Evolutionary conservation across 768 basidiomycete genomes (phyloP).

Genomic region (Leucosporidium yakuticum): DNA sequence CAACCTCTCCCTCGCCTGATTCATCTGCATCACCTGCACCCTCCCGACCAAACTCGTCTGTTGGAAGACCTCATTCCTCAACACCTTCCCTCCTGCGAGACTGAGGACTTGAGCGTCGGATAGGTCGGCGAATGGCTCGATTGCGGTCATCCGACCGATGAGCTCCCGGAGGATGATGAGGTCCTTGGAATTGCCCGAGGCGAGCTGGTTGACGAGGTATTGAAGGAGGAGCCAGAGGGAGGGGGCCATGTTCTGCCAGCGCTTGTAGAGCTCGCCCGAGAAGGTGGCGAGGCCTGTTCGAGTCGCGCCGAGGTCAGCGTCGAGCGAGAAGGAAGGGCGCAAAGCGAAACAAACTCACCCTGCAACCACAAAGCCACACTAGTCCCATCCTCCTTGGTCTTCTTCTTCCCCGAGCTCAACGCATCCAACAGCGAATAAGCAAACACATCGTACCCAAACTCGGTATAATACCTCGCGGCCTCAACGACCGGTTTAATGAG

Average conservation of each 20-base stretch:
- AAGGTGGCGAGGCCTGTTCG: constrained; percentile 78
- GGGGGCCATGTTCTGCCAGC: constrained; percentile 69
- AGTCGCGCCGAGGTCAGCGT: not conserved
- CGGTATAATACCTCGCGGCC: constrained; percentile 77
- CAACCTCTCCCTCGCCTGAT: too few relatives aligned
- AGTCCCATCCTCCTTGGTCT: constrained; percentile 86
- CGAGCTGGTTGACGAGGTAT: constrained; percentile 85
- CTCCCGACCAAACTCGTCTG: constrained; percentile 33
- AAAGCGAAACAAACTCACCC: constrained; percentile 62
- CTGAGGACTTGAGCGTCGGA: constrained; percentile 81
- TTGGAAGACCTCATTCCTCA: constrained; percentile 69
- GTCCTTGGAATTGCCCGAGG: constrained; percentile 74
- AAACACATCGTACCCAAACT: constrained; percentile 89
- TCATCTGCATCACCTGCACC: too few relatives aligned
- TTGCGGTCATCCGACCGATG: constrained; percentile 91
- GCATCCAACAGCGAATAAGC: constrained; percentile 82
- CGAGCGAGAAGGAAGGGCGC: constrained; percentile 29
- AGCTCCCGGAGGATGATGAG: constrained; percentile 86
- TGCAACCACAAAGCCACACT: constrained; percentile 86
- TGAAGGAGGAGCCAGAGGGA: constrained; percentile 56
- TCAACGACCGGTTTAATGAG: constrained; percentile 82
- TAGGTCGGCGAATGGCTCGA: constrained; percentile 80
- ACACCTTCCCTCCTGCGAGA: constrained; percentile 81
- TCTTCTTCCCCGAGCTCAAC: constrained; percentile 69
- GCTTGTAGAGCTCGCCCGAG: constrained; percentile 80